Conservation (phyloP, 345 rosid species). For the Ricinus communis region DNA sequence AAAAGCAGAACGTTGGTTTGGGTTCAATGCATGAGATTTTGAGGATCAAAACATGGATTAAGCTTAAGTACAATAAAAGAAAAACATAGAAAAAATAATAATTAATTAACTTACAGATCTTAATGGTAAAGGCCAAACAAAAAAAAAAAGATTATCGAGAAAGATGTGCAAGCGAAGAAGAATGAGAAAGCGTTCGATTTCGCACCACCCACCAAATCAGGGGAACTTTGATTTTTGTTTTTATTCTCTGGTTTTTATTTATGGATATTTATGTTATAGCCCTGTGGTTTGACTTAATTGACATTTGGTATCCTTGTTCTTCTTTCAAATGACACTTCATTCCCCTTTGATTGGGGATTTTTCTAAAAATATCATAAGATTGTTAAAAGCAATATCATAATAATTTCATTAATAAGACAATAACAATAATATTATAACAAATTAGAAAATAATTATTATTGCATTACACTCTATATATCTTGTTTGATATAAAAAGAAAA, state of each 20-base stretch:
- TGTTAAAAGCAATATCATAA: too few relatives aligned
- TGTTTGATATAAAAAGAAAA: too few relatives aligned
- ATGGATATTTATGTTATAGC: background rate
- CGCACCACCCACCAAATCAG: slow-evolving; percentile 37
- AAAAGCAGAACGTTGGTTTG: too few relatives aligned
- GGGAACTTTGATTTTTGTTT: slow-evolving; percentile 5
- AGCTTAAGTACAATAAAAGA: background rate
- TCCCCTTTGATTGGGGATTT: too few relatives aligned
- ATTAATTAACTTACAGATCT: slow-evolving; percentile 40
- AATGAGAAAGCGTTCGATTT: slow-evolving; percentile 30
- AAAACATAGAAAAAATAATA: background rate
- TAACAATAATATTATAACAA: too few relatives aligned
- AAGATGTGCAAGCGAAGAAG: background rate
- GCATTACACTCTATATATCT: too few relatives aligned
- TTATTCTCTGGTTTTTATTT: background rate
- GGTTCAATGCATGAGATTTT: slow-evolving; percentile 8
- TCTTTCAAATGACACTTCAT: too few relatives aligned
- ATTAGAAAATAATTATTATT: too few relatives aligned
- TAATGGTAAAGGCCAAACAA: background rate
- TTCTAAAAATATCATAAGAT: too few relatives aligned
- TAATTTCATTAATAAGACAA: too few relatives aligned
- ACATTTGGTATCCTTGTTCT: background rate
- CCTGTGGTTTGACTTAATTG: background rate
- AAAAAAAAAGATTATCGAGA: too few relatives aligned
- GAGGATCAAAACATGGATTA: background rate